Conservation (phyloP, 1,284 basidiomycete genomes). For the Ganoderma meredithae region DNA sequence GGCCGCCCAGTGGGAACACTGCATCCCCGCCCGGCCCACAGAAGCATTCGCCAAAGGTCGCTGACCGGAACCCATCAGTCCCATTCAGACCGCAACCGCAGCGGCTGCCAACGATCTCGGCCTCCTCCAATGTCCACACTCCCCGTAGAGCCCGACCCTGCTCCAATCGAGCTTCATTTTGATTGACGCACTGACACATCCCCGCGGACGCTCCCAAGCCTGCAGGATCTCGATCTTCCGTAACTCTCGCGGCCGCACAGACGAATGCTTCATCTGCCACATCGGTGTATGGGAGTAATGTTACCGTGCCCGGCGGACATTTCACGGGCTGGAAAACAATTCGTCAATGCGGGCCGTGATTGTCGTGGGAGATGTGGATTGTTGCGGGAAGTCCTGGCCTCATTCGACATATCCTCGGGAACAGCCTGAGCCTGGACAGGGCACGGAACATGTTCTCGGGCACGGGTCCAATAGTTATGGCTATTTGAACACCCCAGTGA, state of each 20-base stretch:
- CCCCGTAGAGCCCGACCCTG: background rate
- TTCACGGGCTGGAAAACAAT: background rate
- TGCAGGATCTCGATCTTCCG: background rate
- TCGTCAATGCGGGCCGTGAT: background rate
- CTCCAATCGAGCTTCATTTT: background rate
- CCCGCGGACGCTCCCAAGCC: background rate
- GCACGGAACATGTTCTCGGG: background rate
- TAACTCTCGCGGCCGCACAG: background rate
- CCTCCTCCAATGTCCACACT: background rate
- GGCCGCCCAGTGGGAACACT: constrained; percentile 2
- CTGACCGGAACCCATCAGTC: constrained; percentile 4
- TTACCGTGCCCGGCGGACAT: background rate
- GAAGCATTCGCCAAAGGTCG: background rate
- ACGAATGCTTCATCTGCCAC: background rate
- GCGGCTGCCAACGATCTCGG: constrained; percentile 2
- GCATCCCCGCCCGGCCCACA: background rate
- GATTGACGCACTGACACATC: background rate
- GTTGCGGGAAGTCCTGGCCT: background rate
- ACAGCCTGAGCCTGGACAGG: background rate
- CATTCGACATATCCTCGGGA: background rate
- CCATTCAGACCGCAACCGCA: background rate
- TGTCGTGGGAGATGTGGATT: constrained; percentile 1
- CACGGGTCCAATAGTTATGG: background rate
- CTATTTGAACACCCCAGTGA: background rate
- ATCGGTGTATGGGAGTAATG: background rate